Evolutionary conservation across 2,329 filamentous ascomycete genomes (phyloP), one percentile per base, ranked within the genome.

Genomic region (Exophiala calicioides): DNA sequence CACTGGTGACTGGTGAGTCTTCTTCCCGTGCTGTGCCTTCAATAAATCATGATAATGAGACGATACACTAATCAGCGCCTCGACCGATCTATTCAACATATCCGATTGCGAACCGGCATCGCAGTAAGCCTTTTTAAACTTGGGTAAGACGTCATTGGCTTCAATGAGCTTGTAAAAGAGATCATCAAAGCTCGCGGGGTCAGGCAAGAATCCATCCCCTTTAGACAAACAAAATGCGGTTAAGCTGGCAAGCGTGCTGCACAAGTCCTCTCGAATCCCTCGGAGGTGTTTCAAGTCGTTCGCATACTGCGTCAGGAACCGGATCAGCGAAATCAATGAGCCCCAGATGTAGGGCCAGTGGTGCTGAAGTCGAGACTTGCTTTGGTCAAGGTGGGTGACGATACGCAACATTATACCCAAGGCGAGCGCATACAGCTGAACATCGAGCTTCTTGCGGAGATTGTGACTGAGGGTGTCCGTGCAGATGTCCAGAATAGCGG

Each of bases 101-200:
- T 79, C 54, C 40, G 42, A 39, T 41, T 29, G 44, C 20, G 39
- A 32, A 24, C 44, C 37, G 3, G 29, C 54, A 48, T 21, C 55
- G 45, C 46, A 56, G 13, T 50, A 97, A 7, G 80, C 84, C 53
- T 90, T 82, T 30, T 88, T 82, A 70, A 97, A 95, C 62, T 88
- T 89, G 33, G 40, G 37, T 16, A 58, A 41, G 5, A 97, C 77
- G 9, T 88, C 79, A 8, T 90, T 89, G 2, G 85, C 87, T 68
- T 98, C 93, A 19, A 97, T 90, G 2, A 97, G 80, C 70, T 98
- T 98, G 79, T 98, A 98, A 71, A 98, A 97, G 0, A 98, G 76
- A 62, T 98, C 93, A 60, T 98, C 93, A 67, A 97, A 97, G 1
- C 88, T 84, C 13, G 86, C 80, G 1, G 90, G 84, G 21, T 87